These are phyloP conservation scores for Dipteronia sinensis DNA, from an alignment of 345 rosid genomes.

Conservation along the genomic window DNA sequence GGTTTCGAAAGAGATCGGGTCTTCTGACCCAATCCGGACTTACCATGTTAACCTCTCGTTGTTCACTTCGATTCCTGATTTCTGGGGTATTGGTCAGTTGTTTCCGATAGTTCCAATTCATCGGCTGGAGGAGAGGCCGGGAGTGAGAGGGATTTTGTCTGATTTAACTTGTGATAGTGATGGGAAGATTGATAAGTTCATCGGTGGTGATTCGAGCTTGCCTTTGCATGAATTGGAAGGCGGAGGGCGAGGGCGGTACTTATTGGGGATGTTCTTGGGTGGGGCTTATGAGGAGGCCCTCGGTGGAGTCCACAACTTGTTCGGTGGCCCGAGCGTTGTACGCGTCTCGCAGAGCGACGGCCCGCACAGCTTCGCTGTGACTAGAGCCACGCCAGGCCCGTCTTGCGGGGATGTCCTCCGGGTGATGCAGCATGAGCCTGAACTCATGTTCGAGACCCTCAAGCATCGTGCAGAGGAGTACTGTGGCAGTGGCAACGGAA, in stretches of 20 bases:
- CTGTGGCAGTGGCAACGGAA: conserved; percentile 33
- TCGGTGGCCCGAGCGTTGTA: conserved; percentile 91
- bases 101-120: conserved; percentile 95
- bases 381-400: conserved; percentile 80
- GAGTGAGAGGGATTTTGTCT: conserved; percentile 68
- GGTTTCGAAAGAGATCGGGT: conserved; percentile 56
- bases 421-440: conserved; percentile 94
- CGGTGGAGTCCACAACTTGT: conserved; percentile 95
- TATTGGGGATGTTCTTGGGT: conserved; percentile 94
- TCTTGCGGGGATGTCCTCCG: conserved; percentile 91
- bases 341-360: conserved; percentile 89
- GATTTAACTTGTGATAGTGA: conserved; percentile 96
- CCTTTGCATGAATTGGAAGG: conserved; percentile 87
- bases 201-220: conserved; percentile 82
- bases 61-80: conserved; percentile 96
- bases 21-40: conserved; percentile 55
- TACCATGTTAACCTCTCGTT: conserved; percentile 83
- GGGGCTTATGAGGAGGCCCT: conserved; percentile 99
- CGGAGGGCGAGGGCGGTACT: conserved; percentile 52
- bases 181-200: conserved; percentile 86
- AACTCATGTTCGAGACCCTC: conserved; percentile 90
- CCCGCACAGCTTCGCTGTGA: conserved; percentile 89
- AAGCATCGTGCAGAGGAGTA: conserved; percentile 83
- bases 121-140: conserved; percentile 72
- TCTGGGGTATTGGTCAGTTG: conserved; percentile 92